Evolutionary conservation across 768 basidiomycete genomes (phyloP), one percentile per base, ranked within the genome.

Genomic region (Galerina sulciceps): DNA sequence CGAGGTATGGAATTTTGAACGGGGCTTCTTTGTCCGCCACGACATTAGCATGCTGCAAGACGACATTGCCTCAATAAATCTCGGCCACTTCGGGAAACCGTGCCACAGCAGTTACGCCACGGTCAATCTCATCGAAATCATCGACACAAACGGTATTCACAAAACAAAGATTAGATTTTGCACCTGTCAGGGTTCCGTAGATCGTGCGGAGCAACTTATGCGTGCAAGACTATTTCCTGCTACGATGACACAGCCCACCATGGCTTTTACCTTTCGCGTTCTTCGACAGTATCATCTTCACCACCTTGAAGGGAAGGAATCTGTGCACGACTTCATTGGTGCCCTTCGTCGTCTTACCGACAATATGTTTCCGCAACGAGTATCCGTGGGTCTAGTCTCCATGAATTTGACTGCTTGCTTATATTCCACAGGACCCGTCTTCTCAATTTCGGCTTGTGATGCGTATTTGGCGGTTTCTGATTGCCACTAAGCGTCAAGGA

Each of bases 101-200:
- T 71, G 66, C 48, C 45, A 43, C 5, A 43, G 50, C 53, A 26
- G 47, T 44, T 10, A 46, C 54, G 14, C 40, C 53, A 36, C 31
- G 1, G 54, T 63, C 40, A 31, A 48, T 1, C 14, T 57, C 2
- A 60, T 64, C 35, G 23, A 14, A 40, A 6, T 72, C 10, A 58
- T 71, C 14, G 67, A 72, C 46, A 41, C 34, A 3, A 72, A 70
- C 49, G 71, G 73, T 1, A 53, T 73, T 23, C 70, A 73, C 50
- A 49, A 61, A 0, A 69, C 65, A 9, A 52, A 55, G 6, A 5
- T 72, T 4, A 60, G 59, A 0, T 72, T 69, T 53, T 74, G 73
- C 45, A 35, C 15, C 0, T 74, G 73, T 47, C 26, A 23, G 8
- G 63, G 49, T 1, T 22, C 43, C 0, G 53, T 57, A 6, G 53